A percentile compares a stretch with the other conserved stretches of the same genome.
These are phyloP conservation scores for Naganishia sp. DNA, from an alignment of 1,284 basidiomycete genomes.

Conservation along the genomic window DNA sequence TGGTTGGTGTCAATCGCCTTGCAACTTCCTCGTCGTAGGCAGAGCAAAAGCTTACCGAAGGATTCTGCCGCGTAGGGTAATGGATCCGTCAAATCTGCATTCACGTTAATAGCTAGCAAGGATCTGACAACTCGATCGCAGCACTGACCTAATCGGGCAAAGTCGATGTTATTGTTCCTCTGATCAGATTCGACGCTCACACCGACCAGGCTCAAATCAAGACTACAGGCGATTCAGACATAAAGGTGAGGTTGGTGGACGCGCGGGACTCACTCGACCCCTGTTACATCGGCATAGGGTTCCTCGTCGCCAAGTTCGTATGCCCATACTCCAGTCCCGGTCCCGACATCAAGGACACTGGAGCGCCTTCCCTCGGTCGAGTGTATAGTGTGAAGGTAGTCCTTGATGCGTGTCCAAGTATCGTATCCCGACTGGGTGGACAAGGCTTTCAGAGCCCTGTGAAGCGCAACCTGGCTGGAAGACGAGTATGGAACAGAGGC, in stretches of 20 bases:
- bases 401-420: slow-evolving; percentile 18
- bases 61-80: slow-evolving; percentile 31
- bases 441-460: slow-evolving; percentile 24
- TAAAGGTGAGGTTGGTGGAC: too few relatives aligned
- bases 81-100: slow-evolving; percentile 27
- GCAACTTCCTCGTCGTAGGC: background rate
- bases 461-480: slow-evolving; percentile 28
- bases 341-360: slow-evolving; percentile 31
- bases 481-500: slow-evolving; percentile 11
- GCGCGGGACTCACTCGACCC: slow-evolving; percentile 29
- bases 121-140: background rate
- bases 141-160: slow-evolving; percentile 26
- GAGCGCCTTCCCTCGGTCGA: slow-evolving; percentile 18
- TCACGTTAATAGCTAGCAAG: background rate
- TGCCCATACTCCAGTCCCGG: slow-evolving; percentile 32
- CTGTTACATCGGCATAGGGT: slow-evolving; percentile 29
- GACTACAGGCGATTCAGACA: background rate
- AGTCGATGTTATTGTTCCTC: slow-evolving; percentile 31
- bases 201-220: slow-evolving; percentile 31
- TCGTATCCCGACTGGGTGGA: slow-evolving; percentile 27
- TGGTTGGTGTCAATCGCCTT: too few relatives aligned
- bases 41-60: slow-evolving; percentile 23
- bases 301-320: slow-evolving; percentile 26
- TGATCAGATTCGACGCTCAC: slow-evolving; percentile 26
- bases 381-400: slow-evolving; percentile 20